Base-by-base conservation (phyloP, 2,329 filamentous ascomycete species). In the Aspergillus sp. region DNA sequence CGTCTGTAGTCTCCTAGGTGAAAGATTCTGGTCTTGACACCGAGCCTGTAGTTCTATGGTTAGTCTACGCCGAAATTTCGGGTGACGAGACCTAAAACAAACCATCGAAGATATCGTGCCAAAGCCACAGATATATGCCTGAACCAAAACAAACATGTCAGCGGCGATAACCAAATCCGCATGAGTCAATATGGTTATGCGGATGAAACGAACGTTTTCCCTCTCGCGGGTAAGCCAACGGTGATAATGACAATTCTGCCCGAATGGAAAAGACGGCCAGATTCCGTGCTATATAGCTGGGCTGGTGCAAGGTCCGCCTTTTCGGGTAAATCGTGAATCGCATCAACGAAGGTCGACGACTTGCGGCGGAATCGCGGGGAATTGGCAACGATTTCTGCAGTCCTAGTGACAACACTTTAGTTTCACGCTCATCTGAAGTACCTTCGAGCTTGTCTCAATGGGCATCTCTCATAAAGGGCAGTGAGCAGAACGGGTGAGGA, bases 261-360 rank as follows among this genome's bases (percentile, higher is more conserved):
- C 19, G 93, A 96, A 70, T 98, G 93, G 67, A 98, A 98, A 25
- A 98, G 82, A 38, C 93, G 83, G 43, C 93, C 93, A 43, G 91
- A 97, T 79, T 97, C 95, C 46, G 93, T 98, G 68, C 90, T 96
- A 74, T 98, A 98, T 41, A 98, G 79, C 73, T 98, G 93, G 57
- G 93, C 93, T 25, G 93, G 93, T 4, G 93, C 93, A 80, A 95
- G 82, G 59, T 91, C 81, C 49, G 79, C 77, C 60, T 89, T 89
- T 64, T 90, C 86, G 7, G 88, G 83, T 46, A 95, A 78, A 75
- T 97, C 91, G 71, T 97, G 91, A 61, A 97, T 96, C 56, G 88
- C 91, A 76, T 97, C 93, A 61, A 96, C 90, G 67, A 94, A 95
- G 33, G 90, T 96, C 58, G 90, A 96, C 60, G 91, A 96, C 71